phyloP scores from a whole-genome alignment of 2,329 filamentous ascomycete species.

The Xylariaceae sp. region DNA sequence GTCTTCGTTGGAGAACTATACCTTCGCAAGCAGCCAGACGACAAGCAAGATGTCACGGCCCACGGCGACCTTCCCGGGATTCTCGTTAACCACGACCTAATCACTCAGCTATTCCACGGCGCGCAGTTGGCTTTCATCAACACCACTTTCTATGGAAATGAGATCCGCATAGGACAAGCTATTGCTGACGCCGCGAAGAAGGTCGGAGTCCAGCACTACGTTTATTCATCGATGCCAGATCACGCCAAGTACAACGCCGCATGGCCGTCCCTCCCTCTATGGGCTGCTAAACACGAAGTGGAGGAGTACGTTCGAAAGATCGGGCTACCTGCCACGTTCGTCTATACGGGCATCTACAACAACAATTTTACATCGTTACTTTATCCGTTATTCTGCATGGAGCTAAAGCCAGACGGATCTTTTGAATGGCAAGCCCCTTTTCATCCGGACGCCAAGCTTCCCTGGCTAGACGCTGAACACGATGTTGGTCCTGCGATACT shows the following conservation, averaged over 20 bases:
- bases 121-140: slow-evolving; percentile 95
- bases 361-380: slow-evolving; percentile 96
- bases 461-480: slow-evolving; percentile 96
- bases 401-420: slow-evolving; percentile 80
- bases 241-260: slow-evolving; percentile 77
- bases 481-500: slow-evolving; percentile 91
- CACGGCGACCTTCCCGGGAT: slow-evolving; percentile 67
- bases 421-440: slow-evolving; percentile 96
- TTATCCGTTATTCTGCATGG: slow-evolving; percentile 96
- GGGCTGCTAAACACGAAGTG: slow-evolving; percentile 90
- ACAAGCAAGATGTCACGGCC: slow-evolving; percentile 69
- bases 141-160: slow-evolving; percentile 95
- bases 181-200: slow-evolving; percentile 88
- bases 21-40: slow-evolving; percentile 56
- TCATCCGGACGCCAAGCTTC: slow-evolving; percentile 84
- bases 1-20: slow-evolving; percentile 70
- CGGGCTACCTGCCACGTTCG: slow-evolving; percentile 84
- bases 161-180: slow-evolving; percentile 85
- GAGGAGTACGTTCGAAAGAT: slow-evolving; percentile 89
- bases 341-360: slow-evolving; percentile 98
- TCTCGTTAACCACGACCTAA: slow-evolving; percentile 73
- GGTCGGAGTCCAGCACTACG: slow-evolving; percentile 84
- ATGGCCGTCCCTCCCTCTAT: slow-evolving; percentile 87
- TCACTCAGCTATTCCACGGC: slow-evolving; percentile 79
- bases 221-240: slow-evolving; percentile 98